Conservation (phyloP, 2,329 filamentous ascomycete genomes). For the Xylaria sp. region DNA sequence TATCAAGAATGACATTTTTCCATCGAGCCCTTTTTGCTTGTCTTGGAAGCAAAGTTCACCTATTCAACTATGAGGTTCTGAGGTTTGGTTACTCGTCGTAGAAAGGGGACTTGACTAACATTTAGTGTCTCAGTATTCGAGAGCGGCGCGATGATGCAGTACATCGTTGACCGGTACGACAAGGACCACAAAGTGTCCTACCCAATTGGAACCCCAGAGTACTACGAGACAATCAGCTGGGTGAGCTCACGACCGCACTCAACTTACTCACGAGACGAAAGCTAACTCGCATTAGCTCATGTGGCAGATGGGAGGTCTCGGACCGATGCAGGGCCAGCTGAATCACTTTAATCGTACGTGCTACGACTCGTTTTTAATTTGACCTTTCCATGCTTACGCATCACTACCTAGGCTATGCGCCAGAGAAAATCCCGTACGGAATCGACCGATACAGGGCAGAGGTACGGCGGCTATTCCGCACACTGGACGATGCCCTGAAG, state of each 20-base stretch:
- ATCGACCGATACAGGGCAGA: conserved; percentile 86
- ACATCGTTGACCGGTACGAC: conserved; percentile 85
- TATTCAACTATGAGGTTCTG: background rate
- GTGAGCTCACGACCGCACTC: conserved; percentile 50
- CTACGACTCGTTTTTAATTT: background rate
- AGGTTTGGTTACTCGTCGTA: background rate
- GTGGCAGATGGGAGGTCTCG: conserved; percentile 83
- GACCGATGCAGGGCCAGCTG: conserved; percentile 85
- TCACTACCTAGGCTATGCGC: conserved; percentile 71
- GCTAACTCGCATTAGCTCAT: conserved; percentile 59
- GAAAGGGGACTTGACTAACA: background rate
- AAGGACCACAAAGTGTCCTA: conserved; percentile 85
- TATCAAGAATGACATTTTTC: background rate
- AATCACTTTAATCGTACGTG: conserved; percentile 80
- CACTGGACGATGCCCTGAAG: conserved; percentile 77
- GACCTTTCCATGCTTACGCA: conserved; percentile 11
- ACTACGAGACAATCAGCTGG: conserved; percentile 85
- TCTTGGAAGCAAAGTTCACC: background rate
- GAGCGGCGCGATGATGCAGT: conserved; percentile 84
- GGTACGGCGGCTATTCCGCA: conserved; percentile 82
- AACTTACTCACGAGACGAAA: background rate
- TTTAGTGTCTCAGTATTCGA: conserved; percentile 72
- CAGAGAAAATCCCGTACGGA: conserved; percentile 84
- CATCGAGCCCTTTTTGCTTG: background rate
- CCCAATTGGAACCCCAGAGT: conserved; percentile 76